Evolutionary conservation across 2,329 filamentous ascomycete species (phyloP).

Genomic region (Talaromyces sp.): DNA sequence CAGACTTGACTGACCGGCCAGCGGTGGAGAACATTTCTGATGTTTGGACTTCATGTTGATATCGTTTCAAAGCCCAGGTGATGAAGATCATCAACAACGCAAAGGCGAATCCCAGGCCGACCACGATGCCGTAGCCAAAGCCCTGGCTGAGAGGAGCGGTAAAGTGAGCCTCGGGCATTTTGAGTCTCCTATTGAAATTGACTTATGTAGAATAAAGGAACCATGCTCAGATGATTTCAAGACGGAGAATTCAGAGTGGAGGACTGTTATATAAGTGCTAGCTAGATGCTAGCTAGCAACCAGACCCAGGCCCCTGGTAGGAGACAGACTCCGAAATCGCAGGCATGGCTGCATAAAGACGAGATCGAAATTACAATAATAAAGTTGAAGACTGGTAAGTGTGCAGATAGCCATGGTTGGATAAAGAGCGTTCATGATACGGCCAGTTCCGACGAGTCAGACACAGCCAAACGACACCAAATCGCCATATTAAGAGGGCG

Average conservation of each 20-base stretch:
- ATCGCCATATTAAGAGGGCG: not conserved
- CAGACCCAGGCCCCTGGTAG: not conserved
- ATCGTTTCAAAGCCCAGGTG: conserved; percentile 64
- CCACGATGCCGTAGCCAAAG: conserved; percentile 71
- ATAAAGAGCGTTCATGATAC: not conserved
- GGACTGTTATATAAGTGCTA: not conserved
- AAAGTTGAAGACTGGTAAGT: not conserved
- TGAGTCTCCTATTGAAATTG: not conserved
- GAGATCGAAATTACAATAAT: not conserved
- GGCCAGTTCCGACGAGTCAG: conserved; percentile 1
- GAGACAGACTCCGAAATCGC: conserved; percentile 13
- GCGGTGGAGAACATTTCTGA: conserved; percentile 91
- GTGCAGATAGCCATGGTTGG: not conserved
- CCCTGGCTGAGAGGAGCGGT: conserved; percentile 47
- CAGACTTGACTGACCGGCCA: conserved; percentile 81
- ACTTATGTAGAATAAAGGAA: not conserved
- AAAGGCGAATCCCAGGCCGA: conserved; percentile 69
- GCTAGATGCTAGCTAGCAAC: not conserved
- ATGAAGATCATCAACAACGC: conserved; percentile 69
- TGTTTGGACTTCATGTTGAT: conserved; percentile 71
- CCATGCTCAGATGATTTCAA: not conserved
- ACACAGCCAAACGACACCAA: not conserved
- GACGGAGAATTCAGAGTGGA: not conserved
- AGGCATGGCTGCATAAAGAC: conserved; percentile 1
- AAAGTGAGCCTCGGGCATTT: conserved; percentile 14